Conservation (phyloP, 768 basidiomycete species). For the Scleroderma citrinum region DNA sequence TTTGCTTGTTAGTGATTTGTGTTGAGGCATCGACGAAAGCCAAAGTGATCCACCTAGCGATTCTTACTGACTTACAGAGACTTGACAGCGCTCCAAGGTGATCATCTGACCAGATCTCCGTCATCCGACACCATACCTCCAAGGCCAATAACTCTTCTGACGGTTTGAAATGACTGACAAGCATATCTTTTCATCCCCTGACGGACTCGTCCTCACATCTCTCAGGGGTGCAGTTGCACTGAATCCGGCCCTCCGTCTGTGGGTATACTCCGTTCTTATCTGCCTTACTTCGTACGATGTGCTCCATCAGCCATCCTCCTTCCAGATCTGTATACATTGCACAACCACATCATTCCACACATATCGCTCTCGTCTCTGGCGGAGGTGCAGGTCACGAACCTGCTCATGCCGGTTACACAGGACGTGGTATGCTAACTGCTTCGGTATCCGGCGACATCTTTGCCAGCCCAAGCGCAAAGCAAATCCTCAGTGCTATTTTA, state of each 20-base stretch:
- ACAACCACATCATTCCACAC: constrained; percentile 14
- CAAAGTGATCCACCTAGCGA: too few relatives aligned
- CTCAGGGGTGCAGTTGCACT: constrained; percentile 36
- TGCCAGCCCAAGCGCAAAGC: constrained; percentile 55
- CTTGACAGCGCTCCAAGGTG: too few relatives aligned
- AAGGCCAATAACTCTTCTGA: too few relatives aligned
- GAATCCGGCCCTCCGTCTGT: constrained; percentile 37
- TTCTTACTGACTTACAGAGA: too few relatives aligned
- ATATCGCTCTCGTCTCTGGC: constrained; percentile 40
- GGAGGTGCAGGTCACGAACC: constrained; percentile 58
- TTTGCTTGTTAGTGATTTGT: too few relatives aligned
- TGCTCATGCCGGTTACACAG: constrained; percentile 52
- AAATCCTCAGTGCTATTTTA: constrained; percentile 45
- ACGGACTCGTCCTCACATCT: constrained; percentile 39
- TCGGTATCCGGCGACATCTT: constrained; percentile 59
- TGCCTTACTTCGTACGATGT: background rate
- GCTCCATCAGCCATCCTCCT: constrained; percentile 26
- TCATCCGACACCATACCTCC: too few relatives aligned
- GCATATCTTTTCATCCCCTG: constrained; percentile 37
- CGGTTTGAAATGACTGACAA: constrained; percentile 43
- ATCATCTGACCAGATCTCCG: too few relatives aligned
- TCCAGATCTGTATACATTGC: constrained; percentile 33
- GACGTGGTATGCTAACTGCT: constrained; percentile 49
- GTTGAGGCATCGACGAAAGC: too few relatives aligned
- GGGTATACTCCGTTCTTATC: constrained; percentile 16